Base-by-base conservation (phyloP, 495 filamentous ascomycete species). In the Neurospora sp. region DNA sequence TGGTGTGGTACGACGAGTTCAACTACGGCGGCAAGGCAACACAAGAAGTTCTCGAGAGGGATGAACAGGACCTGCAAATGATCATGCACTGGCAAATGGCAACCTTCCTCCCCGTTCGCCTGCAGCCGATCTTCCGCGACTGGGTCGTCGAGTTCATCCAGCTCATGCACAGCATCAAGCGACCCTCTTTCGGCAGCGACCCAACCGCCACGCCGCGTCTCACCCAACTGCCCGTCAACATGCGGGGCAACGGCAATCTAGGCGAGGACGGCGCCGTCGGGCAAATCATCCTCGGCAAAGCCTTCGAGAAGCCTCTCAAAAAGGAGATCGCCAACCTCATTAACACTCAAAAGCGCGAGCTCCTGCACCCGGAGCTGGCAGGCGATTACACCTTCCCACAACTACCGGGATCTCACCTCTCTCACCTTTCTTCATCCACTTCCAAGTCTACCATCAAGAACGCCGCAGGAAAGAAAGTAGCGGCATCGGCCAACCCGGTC, bases 1-100 rank as follows among this genome's bases (percentile, higher is more conserved):
- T 99, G 0, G 90, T 97, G n/a, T 99, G 96, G 96, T 98, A 98
- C 75, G 96, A 99, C 80, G 94, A 97, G 82, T 96, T 94, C 84
- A 99, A 99, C 82, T 97, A 98, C 80, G 96, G 96, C 71, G 96
- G 96, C 72, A 97, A 96, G 78, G 96, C 93, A 4, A 96, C 92
- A 78, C 87, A 89, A 39, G 88, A 96, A 76, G 93, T 98, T 12
- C 86, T 91, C 38, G 96, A 96, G 78, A 81, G 79, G 27, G 95
- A 97, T 70, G 88, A 92, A 39, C 94, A 98, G 80, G 85, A 89
- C n/a, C 87, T 99, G 23, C 93, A 97, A 75, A 95, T 91, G 42
- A 90, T 98, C 80, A 98, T 98, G 96, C 93, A 97, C 80, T 99
- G 96, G 96, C 96, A 98, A 81, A 90, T 98, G 74, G 91, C 87